Evolutionary conservation across 306 rosid species (phyloP), one percentile per base, ranked within the genome.

Genomic region (Rosa persica): DNA sequence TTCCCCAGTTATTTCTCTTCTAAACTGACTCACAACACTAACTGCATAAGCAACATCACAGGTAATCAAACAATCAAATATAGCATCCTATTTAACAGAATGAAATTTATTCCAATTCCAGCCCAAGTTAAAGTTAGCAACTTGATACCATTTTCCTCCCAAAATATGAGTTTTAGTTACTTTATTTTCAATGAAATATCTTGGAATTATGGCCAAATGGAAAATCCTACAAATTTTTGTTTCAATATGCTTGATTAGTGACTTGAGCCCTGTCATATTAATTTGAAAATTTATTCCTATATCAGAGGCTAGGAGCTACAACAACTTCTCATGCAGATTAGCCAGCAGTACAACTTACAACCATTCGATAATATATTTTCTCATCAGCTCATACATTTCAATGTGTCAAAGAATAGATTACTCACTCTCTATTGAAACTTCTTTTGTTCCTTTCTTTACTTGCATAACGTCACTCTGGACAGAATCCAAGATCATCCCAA

Each of bases 401-500:
- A 81, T 73, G 44, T 27, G 17, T 67, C 72, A 73, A 67, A 72
- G 73, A 71, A 51, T 76, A 61, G 79, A 75, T 38, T 36, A 85
- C 99, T 88, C 86, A 95, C 99, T 85, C 79, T 93, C 98, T 71
- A 93, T 72, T 61, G 54, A 82, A 72, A 87, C 77, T 81, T 96
- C 97, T 86, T 96, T 93, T 80, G 88, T 89, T 78, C 96, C 99
- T 84, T 84, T 93, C 89, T 83, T 89, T 82, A 85, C 88, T 83
- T 96, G 98, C 90, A 96, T 87, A 47, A 90, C 82, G 30, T 96
- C 98, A 74, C 89, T 85, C 78, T 91, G 98, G 76, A 96, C 75
- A 85, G 99, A 96, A 85, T 96, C 99, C 94, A 96, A 82, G 79
- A 91, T 87, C 93, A 93, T 93, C 55, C 90, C 91, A 44, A 91